Evolutionary conservation across 768 basidiomycete species (phyloP), one percentile per base, ranked within the genome.

Genomic region (Macrolepiota dolichaula): DNA sequence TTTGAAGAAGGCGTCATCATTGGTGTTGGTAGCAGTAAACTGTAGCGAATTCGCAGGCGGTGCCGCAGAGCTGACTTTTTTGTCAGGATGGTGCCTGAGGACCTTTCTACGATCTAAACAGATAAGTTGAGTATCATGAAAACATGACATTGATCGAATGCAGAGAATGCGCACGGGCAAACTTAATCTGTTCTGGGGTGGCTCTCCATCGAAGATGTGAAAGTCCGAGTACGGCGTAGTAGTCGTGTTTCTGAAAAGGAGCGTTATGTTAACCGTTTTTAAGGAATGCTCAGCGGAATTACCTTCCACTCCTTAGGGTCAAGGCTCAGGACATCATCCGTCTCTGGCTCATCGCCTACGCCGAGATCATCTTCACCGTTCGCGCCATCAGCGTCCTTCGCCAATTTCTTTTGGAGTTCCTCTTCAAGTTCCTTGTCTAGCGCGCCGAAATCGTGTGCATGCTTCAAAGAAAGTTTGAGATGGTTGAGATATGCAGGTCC

Each of bases 251-350:
- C 91, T 95, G 52, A 7, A 62, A 13, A 62, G 35, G 53, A 25
- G 17, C 27, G 51, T 17, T 52, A n/a, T 25, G 24, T 35, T 22
- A 37, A 49, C 46, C 9, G 22, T 22, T 36, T 51, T n/a, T 15
- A 59, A 25, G 32, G 22, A 47, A 42, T 32, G 22, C 24, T 35
- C 10, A n/a, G 59, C 11, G 1, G 46, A 63, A 61, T 44, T 64
- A 91, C 92, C 85, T 98, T 99, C 96, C 97, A 98, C 71, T 96
- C 94, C 75, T 98, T 98, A 5, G 96, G 92, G 78, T 99, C 96
- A n/a, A 87, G 78, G 49, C 77, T 71, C 42, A 94, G 73, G 51
- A 94, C 67, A 24, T 87, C 87, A 2, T 81, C 77, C 19, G 82
- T 73, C 78, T 98, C 96, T 64, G 86, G 80, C 75, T 98, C 97